Evolutionary conservation across 2,329 filamentous ascomycete species (phyloP), one percentile per base, ranked within the genome.

Genomic region (Paecilomyces dactylethromorphus): DNA sequence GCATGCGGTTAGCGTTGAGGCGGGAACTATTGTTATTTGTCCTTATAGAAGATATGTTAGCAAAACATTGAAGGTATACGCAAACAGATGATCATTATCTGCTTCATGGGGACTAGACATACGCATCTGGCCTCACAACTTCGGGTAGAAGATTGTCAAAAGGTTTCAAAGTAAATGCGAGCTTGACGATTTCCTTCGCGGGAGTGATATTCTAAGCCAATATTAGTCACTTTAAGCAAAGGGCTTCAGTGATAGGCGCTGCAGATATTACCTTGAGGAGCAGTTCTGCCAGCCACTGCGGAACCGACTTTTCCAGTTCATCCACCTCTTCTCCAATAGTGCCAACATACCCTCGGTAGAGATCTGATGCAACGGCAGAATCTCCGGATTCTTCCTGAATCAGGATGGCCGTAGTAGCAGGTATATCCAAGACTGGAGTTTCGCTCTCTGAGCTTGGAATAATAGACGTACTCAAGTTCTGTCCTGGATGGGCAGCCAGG

Each of bases 1-100:
- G 81, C 94, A 99, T 97, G 58, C 93, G 86, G 70, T 97, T 99
- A 11, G 94, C 94, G 71, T 97, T 99, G 56, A 99, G 82, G 24
- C 94, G 87, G 64, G 92, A 93, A 73, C 93, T 96, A 56, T 88
- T 84, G 59, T 65, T 66, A n/a, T 64, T 66, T 13, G 63, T 60
- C 24, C 63, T 62, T 55, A 31, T 22, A 7, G 6, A 26, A 33
- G 2, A 32, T 39, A 29, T 13, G 52, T 62, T 55, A 60, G 56
- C 35, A 33, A 18, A 21, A 53, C 18, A 13, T 62, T 29, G 26
- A 45, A 3, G 15, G 10, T 15, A 18, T 18, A 21, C 2, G 15
- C n/a, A 21, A 45, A 45, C 15, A 21, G n/a, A 45, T 7, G 18
- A 45, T n/a, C n/a, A 10, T 8, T 8, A 15, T 45, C 35, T 15